Percentiles rank a stretch among this genome's conserved stretches.
Evolutionary conservation across 75 land plant genomes (phyloP).

Genomic region (Sequoia sempervirens): DNA sequence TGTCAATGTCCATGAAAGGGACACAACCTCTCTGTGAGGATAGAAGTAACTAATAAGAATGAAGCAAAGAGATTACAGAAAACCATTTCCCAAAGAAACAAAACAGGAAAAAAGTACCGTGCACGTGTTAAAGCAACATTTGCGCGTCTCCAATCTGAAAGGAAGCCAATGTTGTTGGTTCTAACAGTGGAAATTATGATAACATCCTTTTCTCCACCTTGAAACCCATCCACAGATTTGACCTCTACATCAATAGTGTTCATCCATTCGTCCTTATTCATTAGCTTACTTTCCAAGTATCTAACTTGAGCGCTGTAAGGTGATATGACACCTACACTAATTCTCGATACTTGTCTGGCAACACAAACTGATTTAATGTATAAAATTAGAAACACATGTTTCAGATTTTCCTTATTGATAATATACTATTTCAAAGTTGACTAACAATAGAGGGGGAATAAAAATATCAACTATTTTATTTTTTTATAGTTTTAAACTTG

Average conservation of each 20-base stretch:
- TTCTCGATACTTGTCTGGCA: not conserved
- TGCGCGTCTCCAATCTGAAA: constrained; percentile 43
- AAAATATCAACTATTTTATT: too few species aligned
- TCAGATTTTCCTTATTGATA: too few species aligned
- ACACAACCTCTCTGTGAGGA: not conserved
- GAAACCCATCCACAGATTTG: constrained; percentile 82
- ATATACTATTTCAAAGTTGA: too few species aligned
- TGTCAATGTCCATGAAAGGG: too few species aligned
- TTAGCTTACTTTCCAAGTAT: constrained; percentile 34
- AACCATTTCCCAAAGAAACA: not conserved
- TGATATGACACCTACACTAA: constrained; percentile 66
- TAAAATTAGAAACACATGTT: not conserved
- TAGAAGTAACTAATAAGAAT: too few species aligned
- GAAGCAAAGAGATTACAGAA: not conserved
- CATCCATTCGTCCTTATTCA: constrained; percentile 8
- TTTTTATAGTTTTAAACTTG: too few species aligned
- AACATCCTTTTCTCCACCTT: constrained; percentile 78
- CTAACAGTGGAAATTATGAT: constrained; percentile 79
- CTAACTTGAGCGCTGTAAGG: constrained; percentile 72
- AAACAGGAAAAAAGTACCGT: not conserved
- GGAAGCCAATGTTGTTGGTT: constrained; percentile 53
- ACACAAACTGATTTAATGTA: constrained; percentile 21
- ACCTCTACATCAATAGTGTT: constrained; percentile 42
- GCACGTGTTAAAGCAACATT: constrained; percentile 75
- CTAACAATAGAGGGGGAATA: too few species aligned